Percentiles rank a stretch among this genome's conserved stretches.
phyloP scores from a whole-genome alignment of 345 rosid species.

The Corchorus capsularis region DNA sequence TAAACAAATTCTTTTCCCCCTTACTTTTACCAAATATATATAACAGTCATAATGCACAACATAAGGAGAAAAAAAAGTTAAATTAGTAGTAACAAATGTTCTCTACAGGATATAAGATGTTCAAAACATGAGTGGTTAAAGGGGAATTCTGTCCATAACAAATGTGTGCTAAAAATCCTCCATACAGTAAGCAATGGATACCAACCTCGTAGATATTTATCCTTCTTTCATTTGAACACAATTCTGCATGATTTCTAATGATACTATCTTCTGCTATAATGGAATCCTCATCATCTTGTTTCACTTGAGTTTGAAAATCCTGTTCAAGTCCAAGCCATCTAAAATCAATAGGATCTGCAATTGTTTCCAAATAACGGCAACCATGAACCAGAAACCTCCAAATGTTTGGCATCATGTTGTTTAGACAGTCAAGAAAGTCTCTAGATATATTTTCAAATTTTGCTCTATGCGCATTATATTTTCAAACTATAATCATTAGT shows the following conservation, averaged over 20 bases:
- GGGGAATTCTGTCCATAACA: slow-evolving; percentile 47
- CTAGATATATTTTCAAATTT: slow-evolving; percentile 36
- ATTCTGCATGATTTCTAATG: slow-evolving; percentile 20
- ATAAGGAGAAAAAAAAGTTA: too few species aligned
- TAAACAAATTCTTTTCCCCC: too few species aligned
- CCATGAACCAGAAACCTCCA: slow-evolving; percentile 56
- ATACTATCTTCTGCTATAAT: not conserved
- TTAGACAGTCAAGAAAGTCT: slow-evolving; percentile 47
- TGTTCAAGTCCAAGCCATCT: slow-evolving; percentile 27
- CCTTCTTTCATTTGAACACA: slow-evolving; percentile 28
- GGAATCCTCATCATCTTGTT: slow-evolving; percentile 11
- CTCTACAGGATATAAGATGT: slow-evolving; percentile 6
- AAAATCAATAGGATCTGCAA: slow-evolving; percentile 50
- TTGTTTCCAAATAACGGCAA: slow-evolving; percentile 40
- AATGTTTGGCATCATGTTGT: slow-evolving; percentile 28
- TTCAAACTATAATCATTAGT: too few species aligned
- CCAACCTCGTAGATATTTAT: slow-evolving; percentile 45
- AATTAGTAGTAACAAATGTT: too few species aligned
- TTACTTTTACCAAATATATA: too few species aligned
- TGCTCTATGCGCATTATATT: slow-evolving; percentile 15
- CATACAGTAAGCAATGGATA: slow-evolving; percentile 63
- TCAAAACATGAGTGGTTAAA: slow-evolving; percentile 10
- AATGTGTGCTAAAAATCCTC: slow-evolving; percentile 42
- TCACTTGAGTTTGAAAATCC: slow-evolving; percentile 4
- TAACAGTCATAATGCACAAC: too few species aligned